These are phyloP conservation scores for Paratinospora sagittata DNA, from an alignment of 164 flowering plant genomes.

Conservation along the genomic window DNA sequence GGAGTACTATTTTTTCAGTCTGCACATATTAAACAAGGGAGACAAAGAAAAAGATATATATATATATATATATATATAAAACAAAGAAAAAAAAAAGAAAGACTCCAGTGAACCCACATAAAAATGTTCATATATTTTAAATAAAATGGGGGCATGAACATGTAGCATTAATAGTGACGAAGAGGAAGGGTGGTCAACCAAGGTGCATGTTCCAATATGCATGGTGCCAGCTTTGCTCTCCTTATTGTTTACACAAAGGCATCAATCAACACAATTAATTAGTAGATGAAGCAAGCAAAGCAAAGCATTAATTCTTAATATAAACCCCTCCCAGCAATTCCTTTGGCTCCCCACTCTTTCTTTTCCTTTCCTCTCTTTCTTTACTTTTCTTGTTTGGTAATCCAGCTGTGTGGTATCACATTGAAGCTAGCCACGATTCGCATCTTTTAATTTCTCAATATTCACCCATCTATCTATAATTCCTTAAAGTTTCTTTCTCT, in stretches of 20 bases:
- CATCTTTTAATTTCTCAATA: neutral
- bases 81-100: no score
- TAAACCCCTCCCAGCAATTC: neutral
- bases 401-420: neutral
- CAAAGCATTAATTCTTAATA: constrained; percentile 12
- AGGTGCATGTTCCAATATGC: constrained; percentile 14
- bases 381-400: neutral
- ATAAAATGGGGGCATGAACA: neutral
- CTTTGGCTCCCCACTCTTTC: neutral
- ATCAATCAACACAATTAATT: neutral
- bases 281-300: no score
- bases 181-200: neutral
- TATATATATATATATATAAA: no score
- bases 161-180: neutral
- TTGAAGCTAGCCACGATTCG: no score
- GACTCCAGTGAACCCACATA: no score
- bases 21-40: no score
- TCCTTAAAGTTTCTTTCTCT: neutral
- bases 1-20: no score
- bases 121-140: neutral
- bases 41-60: no score
- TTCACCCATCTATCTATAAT: neutral
- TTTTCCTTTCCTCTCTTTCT: neutral
- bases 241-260: constrained; percentile 21
- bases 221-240: constrained; percentile 16